Evolutionary conservation across 345 rosid genomes (phyloP), one percentile per base, ranked within the genome.

Genomic region (Luvunga scandens): DNA sequence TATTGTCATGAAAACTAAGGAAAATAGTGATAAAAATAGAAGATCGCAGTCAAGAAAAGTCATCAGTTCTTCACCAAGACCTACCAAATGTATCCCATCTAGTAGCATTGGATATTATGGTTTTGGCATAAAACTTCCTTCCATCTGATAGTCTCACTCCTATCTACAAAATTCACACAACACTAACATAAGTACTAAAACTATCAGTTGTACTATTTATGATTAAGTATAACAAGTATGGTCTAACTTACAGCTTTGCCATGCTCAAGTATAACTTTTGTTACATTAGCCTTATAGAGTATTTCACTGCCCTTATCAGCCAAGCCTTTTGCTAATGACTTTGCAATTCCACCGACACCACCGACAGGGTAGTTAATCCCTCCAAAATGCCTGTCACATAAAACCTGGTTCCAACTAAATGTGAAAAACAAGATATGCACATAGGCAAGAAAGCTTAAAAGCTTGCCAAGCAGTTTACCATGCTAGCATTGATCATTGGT

Each of bases 1-100:
- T 34, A 45, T 66, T 25, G 33, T 45, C 62, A 3, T 30, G 56
- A 36, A 66, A 73, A 63, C 21, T 36, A 50, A 65, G 42, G 24
- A 71, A 72, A 48, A 55, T 25, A 28, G 7, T 6, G n/a, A 42
- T 18, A 59, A 45, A 36, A 66, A 30, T 12, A 12, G 30, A 64
- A 48, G 59, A n/a, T 24, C 66, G 19, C 31, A 2, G 7, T 25
- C 36, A 38, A 66, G 25, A 22, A 31, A 39, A 71, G 71, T 63
- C 67, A 73, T 62, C 30, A 70, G 25, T 56, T 63, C 55, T 28
- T 33, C 67, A 61, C 65, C 1, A 76, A 69, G 42, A 82, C 98
- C 85, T 83, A 96, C 99, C 97, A 83, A 96, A 96, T 31, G 99
- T 96, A 81, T 92, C 98, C 99, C 99, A 95, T 90, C 98, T 92